A percentile compares a stretch with the other conserved stretches of the same genome.
phyloP scores from a whole-genome alignment of 805 yeast genomes.

The Blastobotrys terrestris region DNA sequence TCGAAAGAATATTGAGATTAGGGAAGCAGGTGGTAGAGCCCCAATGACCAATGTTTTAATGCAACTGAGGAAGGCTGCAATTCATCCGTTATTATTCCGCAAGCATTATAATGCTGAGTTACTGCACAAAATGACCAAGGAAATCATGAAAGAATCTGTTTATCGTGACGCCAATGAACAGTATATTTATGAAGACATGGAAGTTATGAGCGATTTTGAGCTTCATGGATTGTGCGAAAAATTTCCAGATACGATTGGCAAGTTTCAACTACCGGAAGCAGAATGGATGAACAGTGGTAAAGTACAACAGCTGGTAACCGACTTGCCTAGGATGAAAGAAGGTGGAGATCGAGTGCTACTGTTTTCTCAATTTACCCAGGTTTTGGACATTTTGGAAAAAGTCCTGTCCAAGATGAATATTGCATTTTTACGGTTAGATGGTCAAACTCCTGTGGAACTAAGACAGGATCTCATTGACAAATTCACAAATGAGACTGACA shows the following conservation, averaged over 20 bases:
- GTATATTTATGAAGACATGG: slow-evolving; percentile 89
- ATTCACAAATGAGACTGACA: slow-evolving; percentile 72
- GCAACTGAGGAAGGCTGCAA: slow-evolving; percentile 85
- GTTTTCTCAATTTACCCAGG: slow-evolving; percentile 89
- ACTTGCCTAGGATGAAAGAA: slow-evolving; percentile 52
- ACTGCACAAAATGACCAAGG: slow-evolving; percentile 62
- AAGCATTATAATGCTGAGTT: slow-evolving; percentile 48
- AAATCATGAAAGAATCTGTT: slow-evolving; percentile 73
- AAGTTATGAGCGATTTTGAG: slow-evolving; percentile 89
- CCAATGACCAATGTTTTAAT: slow-evolving; percentile 48
- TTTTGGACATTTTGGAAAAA: slow-evolving; percentile 78
- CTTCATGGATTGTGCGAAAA: slow-evolving; percentile 65
- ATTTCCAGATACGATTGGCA: slow-evolving; percentile 58
- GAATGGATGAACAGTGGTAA: slow-evolving; percentile 73
- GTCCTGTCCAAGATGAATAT: slow-evolving; percentile 58
- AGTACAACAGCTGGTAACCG: slow-evolving; percentile 46
- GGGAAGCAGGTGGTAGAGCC: slow-evolving; percentile 26
- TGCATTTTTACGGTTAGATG: slow-evolving; percentile 82
- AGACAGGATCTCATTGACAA: slow-evolving; percentile 89
- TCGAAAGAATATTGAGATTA: slow-evolving; percentile 25
- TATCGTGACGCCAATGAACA: slow-evolving; percentile 70
- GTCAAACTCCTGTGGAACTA: slow-evolving; percentile 87
- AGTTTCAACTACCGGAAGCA: slow-evolving; percentile 47
- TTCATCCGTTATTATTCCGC: slow-evolving; percentile 87
- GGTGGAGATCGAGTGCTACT: slow-evolving; percentile 64